These are phyloP conservation scores for Aureobasidium uvarum DNA, from an alignment of 2,329 filamentous ascomycete genomes.

Conservation along the genomic window DNA sequence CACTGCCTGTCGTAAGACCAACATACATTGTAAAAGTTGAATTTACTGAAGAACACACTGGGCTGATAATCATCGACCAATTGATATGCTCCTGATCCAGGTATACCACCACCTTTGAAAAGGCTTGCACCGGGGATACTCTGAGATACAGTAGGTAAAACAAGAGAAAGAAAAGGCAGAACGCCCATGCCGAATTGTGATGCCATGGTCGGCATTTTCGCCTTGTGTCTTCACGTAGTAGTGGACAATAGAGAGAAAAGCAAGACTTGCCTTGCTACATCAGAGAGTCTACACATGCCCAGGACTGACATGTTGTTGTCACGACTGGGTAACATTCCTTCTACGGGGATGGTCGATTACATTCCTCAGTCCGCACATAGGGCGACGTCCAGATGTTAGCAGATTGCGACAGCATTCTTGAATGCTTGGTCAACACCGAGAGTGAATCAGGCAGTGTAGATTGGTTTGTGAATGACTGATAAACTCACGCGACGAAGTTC, in stretches of 20 bases:
- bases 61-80: slow-evolving; percentile 38
- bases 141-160: slow-evolving; percentile 32
- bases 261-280: slow-evolving; percentile 20
- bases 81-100: slow-evolving; percentile 34
- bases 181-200: not conserved
- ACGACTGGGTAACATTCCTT: slow-evolving; percentile 13
- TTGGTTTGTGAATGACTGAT: not conserved
- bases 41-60: slow-evolving; percentile 39
- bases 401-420: slow-evolving; percentile 4
- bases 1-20: no score
- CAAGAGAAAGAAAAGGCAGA: slow-evolving; percentile 29
- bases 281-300: not conserved
- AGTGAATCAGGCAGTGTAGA: not conserved
- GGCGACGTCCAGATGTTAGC: not conserved
- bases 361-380: not conserved
- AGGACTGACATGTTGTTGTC: slow-evolving; percentile 12
- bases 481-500: not conserved
- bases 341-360: not conserved
- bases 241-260: not conserved
- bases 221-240: slow-evolving; percentile 5
- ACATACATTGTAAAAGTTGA: slow-evolving; percentile 44
- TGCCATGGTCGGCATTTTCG: slow-evolving; percentile 23
- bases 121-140: slow-evolving; percentile 34
- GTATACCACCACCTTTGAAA: slow-evolving; percentile 34
- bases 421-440: not conserved